Percentiles rank a stretch among this genome's conserved stretches.
Conservation (phyloP, 148 eudicot genomes). For the Silene latifolia region DNA sequence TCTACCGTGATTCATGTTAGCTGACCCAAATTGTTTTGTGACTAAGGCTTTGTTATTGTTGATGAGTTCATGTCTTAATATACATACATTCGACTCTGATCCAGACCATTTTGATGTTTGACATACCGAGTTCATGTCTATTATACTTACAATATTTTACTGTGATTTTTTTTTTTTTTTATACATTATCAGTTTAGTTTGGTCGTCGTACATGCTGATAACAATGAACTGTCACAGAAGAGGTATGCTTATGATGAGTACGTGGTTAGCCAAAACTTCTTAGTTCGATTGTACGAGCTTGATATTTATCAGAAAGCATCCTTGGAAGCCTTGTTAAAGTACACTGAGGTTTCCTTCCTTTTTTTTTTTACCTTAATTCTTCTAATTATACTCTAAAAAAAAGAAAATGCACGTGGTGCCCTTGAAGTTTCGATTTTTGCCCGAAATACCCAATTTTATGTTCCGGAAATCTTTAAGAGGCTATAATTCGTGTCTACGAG, state of each 20-base stretch:
- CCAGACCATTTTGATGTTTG: no score
- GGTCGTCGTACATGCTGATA: constrained; percentile 12
- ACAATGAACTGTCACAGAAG: constrained; percentile 18
- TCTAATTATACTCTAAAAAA: neutral
- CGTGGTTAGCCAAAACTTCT: constrained; percentile 29
- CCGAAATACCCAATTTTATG: no score
- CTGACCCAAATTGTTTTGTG: no score
- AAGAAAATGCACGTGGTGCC: no score
- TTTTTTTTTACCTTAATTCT: neutral
- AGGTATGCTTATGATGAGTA: constrained; percentile 21
- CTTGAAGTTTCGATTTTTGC: no score
- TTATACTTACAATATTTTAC: neutral
- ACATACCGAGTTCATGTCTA: neutral
- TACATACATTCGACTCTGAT: no score
- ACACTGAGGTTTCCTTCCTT: constrained; percentile 26
- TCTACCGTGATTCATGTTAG: no score
- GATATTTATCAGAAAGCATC: constrained; percentile 33
- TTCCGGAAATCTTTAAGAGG: no score
- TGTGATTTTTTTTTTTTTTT: neutral
- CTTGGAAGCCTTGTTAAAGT: constrained; percentile 36
- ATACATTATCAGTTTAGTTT: neutral
- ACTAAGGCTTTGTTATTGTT: no score
- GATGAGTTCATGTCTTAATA: no score
- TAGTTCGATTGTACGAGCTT: constrained; percentile 36
- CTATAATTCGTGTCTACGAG: no score